Base-by-base conservation (phyloP, 208 protist genomes). In the Strigomonas culicis region DNA sequence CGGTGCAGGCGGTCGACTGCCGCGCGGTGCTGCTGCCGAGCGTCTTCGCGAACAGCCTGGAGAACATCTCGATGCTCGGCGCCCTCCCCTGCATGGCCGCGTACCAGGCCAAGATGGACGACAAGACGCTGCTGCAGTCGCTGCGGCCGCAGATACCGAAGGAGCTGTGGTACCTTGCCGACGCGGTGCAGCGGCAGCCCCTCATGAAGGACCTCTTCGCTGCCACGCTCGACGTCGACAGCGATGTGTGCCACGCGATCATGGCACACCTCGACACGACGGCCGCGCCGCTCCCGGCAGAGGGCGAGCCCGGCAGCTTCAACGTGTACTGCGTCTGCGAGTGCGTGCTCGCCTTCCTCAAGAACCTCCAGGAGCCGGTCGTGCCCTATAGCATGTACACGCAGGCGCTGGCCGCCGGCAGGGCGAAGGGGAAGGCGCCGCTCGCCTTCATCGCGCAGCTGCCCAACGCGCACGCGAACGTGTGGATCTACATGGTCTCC, bases 81-180 rank as follows among this genome's bases (percentile, higher is more conserved):
- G 74, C 82, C 57, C 44, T 74, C 24, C 73, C 79, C 15, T 93
- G 84, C 64, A 25, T 77, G 24, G 70, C 74, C 63, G 90, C 82
- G 21, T 95, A 95, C 64, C 70, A 72, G 30, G 47, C 65, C 51
- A 75, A 75, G 30, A 68, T 32, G 0, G 74, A 82, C 57, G 63
- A 79, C 10, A 69, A 75, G 32, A 53, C 63, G 39, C 41, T 76
- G 66, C 63, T 78, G 73, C 53, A 47, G 21, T 50, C 60, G 27
- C 59, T 79, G 62, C 67, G 74, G 25, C 85, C 86, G 27, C 77
- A 90, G 50, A 49, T 97, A 10, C 86, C 88, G n/a, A 97, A 97
- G 74, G 88, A 97, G 72, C 59, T 94, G 30, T 97, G 88, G 86
- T 80, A 77, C 58, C 55, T 94, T 21, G 78, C 74, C 51, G 80